A percentile compares a stretch with the other conserved stretches of the same genome.
phyloP scores from a whole-genome alignment of 2,329 filamentous ascomycete genomes.

The Colletotrichum echinochloae region DNA sequence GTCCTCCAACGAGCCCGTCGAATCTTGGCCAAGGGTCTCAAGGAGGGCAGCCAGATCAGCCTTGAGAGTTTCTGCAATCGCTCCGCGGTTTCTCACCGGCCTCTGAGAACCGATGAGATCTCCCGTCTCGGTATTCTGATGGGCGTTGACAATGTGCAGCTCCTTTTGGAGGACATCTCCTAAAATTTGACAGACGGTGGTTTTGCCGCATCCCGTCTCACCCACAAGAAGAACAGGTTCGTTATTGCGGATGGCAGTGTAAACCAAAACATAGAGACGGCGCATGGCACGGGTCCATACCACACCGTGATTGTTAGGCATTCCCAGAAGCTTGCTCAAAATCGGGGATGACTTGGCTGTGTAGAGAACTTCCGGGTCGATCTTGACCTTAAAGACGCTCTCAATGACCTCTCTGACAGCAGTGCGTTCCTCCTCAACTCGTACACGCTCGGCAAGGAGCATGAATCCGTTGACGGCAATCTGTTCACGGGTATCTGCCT shows the following conservation, averaged over 20 bases:
- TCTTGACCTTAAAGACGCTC: conserved; percentile 85
- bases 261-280: conserved; percentile 89
- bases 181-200: conserved; percentile 92
- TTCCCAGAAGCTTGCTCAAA: conserved; percentile 60
- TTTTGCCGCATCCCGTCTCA: conserved; percentile 98
- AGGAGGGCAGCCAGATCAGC: conserved; percentile 68
- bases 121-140: conserved; percentile 97
- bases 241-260: conserved; percentile 85
- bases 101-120: conserved; percentile 96
- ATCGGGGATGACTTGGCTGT: conserved; percentile 68
- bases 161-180: conserved; percentile 82
- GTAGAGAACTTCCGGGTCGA: conserved; percentile 82
- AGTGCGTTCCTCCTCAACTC: conserved; percentile 86
- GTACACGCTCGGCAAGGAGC: conserved; percentile 92
- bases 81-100: conserved; percentile 86
- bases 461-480: conserved; percentile 95
- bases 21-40: conserved; percentile 53
- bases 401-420: conserved; percentile 92
- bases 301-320: conserved; percentile 70
- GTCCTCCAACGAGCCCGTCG: conserved; percentile 61
- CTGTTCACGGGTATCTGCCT: conserved; percentile 86
- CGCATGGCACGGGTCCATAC: conserved; percentile 98
- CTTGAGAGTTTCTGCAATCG: conserved; percentile 74
- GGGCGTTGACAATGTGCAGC: conserved; percentile 93
- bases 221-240: conserved; percentile 95